Base-by-base conservation (phyloP, 192 early-diverging fungal genomes). In the Coemansia sp. region DNA sequence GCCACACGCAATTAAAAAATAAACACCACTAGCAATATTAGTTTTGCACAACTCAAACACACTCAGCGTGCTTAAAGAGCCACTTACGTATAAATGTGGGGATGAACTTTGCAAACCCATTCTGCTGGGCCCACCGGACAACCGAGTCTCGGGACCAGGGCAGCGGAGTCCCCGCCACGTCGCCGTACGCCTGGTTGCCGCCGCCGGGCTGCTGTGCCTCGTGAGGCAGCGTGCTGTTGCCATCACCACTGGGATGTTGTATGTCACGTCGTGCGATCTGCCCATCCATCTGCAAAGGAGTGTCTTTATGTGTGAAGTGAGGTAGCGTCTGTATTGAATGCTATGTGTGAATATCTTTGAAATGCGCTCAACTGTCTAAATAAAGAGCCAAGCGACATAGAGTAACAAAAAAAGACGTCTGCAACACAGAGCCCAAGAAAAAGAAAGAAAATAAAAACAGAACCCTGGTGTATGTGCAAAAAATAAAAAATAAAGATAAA, bases 111-210 rank as follows among this genome's bases (percentile, higher is more conserved):
- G 53, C 50, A 64, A 82, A 82, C 26, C 75, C 75, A 42, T 74
- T 74, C 3, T 62, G 63, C 10, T 59, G 75, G 17, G 73, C 72
- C 80, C 80, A 82, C 61, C 52, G 69, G 16, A 77, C 72, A 19
- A 82, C 55, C 26, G 80, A 82, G 40, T 82, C 80, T 10, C 72
- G 55, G 30, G 70, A 72, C 80, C 80, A 82, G 9, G 80, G 80
- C 13, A 77, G 66, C 32, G 79, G 74, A 28, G 73, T 73, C 43
- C 79, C 79, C 4, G 62, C 40, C 8, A 59, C 43, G 49, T 77
- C 80, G 61, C 65, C 7, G 74, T 60, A 37, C 28, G 64, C 26
- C 43, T 53, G 33, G 19, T 46, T 50, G 44, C 43, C 64, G 46
- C 40, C 26, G 28, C 49, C 40, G 40, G 63, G 64, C 55, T 57